Evolutionary conservation across 768 basidiomycete species (phyloP).

Genomic region (Hericium alpestre): DNA sequence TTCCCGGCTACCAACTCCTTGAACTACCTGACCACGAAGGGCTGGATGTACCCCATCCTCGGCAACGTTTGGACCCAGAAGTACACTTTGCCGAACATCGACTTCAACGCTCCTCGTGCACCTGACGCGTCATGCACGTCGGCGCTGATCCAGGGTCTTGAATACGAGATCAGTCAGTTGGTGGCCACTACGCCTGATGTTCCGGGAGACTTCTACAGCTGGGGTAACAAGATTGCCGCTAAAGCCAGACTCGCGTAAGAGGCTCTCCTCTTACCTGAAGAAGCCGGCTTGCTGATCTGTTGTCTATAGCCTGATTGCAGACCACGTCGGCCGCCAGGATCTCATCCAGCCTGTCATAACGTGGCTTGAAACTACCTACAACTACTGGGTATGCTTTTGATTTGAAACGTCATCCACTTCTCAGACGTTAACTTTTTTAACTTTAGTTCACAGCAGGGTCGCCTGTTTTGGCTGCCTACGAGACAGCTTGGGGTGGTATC

Average conservation of each 20-base stretch:
- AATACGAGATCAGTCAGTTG: background rate
- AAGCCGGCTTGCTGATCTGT: background rate
- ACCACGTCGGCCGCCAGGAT: slow-evolving; percentile 22
- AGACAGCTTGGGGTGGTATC: slow-evolving; percentile 27
- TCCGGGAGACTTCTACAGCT: slow-evolving; percentile 23
- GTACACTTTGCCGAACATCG: slow-evolving; percentile 23
- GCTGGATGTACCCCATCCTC: slow-evolving; percentile 24
- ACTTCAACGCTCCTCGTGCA: slow-evolving; percentile 23
- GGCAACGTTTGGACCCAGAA: slow-evolving; percentile 23
- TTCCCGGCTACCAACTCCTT: slow-evolving; percentile 17
- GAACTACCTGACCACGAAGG: slow-evolving; percentile 25
- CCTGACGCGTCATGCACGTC: slow-evolving; percentile 22
- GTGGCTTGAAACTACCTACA: slow-evolving; percentile 18
- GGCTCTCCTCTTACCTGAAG: too few species aligned
- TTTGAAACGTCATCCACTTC: too few species aligned
- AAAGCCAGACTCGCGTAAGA: slow-evolving; percentile 23
- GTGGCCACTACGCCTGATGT: background rate
- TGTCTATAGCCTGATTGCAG: slow-evolving; percentile 18
- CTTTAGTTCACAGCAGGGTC: slow-evolving; percentile 15
- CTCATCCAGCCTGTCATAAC: slow-evolving; percentile 19
- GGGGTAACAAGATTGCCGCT: slow-evolving; percentile 21
- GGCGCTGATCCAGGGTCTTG: slow-evolving; percentile 21
- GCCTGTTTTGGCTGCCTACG: slow-evolving; percentile 20
- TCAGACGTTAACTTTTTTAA: background rate
- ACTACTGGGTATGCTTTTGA: slow-evolving; percentile 18